A percentile compares a stretch with the other conserved stretches of the same genome.
phyloP scores from a whole-genome alignment of 1,284 basidiomycete genomes.

The Cryptococcus sp. region DNA sequence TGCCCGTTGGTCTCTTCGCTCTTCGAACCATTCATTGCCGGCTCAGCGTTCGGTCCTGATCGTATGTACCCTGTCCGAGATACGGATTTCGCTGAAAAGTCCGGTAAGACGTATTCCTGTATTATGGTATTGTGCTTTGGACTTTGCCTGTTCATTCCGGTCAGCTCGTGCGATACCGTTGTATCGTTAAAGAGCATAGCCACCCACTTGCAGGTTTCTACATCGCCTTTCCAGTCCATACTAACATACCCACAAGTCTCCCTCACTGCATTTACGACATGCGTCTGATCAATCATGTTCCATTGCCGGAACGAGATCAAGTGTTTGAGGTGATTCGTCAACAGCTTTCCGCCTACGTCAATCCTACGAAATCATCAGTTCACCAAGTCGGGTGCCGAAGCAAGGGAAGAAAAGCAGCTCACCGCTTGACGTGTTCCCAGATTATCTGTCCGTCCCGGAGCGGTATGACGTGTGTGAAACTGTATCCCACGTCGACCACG shows the following conservation, averaged over 20 bases:
- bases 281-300: constrained; percentile 97
- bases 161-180: constrained; percentile 40
- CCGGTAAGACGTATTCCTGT: constrained; percentile 86
- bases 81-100: constrained; percentile 68
- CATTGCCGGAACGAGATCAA: constrained; percentile 91
- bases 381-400: background rate
- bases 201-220: constrained; percentile 75
- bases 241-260: constrained; percentile 84
- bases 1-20: constrained; percentile 1
- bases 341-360: constrained; percentile 87
- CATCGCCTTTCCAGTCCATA: constrained; percentile 68
- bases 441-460: constrained; percentile 71
- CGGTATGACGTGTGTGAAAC: constrained; percentile 89
- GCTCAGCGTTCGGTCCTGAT: constrained; percentile 43
- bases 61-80: constrained; percentile 64
- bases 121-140: constrained; percentile 64
- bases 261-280: constrained; percentile 88
- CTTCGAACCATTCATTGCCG: constrained; percentile 3
- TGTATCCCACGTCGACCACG: constrained; percentile 87
- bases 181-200: background rate
- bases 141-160: constrained; percentile 32
- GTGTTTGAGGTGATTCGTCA: constrained; percentile 93
- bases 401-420: constrained; percentile 4
- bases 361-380: constrained; percentile 60
- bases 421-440: constrained; percentile 81